phyloP scores from a whole-genome alignment of 495 filamentous ascomycete species.

The Poronia punctata region DNA sequence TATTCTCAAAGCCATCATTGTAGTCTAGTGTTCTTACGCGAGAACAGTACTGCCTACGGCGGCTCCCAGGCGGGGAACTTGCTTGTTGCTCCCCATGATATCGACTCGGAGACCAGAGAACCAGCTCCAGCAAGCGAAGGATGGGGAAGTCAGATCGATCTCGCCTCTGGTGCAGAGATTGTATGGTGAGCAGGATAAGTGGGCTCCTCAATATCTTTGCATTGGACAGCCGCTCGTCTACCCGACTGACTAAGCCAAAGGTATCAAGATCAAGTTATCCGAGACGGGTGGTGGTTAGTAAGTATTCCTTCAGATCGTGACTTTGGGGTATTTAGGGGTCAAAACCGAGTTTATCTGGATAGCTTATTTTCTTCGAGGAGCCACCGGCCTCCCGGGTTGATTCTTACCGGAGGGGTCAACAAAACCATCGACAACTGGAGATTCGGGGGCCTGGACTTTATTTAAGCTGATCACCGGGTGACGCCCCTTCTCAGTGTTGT shows the following conservation, averaged over 20 bases:
- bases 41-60: conserved; percentile 38
- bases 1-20: conserved; percentile 36
- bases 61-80: conserved; percentile 46
- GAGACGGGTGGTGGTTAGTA: conserved; percentile 34
- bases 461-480: conserved; percentile 31
- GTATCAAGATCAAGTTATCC: conserved; percentile 32
- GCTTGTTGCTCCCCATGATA: conserved; percentile 25
- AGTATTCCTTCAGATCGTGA: conserved; percentile 7
- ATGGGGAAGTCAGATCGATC: conserved; percentile 5
- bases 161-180: conserved; percentile 26
- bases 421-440: conserved; percentile 34
- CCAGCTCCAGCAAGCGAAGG: conserved; percentile 14
- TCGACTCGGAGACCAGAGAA: conserved; percentile 20
- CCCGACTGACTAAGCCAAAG: conserved; percentile 15
- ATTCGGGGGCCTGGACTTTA: conserved; percentile 33
- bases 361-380: conserved; percentile 26
- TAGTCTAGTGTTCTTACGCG: conserved; percentile 37
- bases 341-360: conserved; percentile 3
- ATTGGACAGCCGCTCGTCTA: conserved; percentile 23
- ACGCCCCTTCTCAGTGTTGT: conserved; percentile 26
- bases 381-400: conserved; percentile 28
- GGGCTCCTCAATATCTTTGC: conserved; percentile 33
- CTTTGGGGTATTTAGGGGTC: neutral
- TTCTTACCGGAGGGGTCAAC: conserved; percentile 22
- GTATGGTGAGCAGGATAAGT: conserved; percentile 30